Evolutionary conservation across 2,329 filamentous ascomycete genomes (phyloP).

Genomic region (Dactylellina sp.): DNA sequence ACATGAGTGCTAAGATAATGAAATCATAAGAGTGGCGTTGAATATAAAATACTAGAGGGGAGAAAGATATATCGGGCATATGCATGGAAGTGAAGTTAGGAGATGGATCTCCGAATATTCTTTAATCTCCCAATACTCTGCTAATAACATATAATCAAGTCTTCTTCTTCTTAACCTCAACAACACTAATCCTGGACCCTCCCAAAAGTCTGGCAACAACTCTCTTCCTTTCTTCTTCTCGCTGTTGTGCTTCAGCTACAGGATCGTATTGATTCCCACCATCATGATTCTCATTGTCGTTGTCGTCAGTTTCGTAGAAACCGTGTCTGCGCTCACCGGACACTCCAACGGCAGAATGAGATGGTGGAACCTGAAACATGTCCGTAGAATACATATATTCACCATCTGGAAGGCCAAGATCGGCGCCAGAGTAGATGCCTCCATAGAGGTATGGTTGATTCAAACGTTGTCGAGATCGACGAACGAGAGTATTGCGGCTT

Average conservation of each 20-base stretch:
- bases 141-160: background rate
- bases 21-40: too few species aligned
- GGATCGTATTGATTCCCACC: background rate
- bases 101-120: too few species aligned
- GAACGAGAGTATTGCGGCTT: background rate
- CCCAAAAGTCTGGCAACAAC: background rate
- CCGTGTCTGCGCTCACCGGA: slow-evolving; percentile 3
- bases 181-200: background rate
- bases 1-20: too few species aligned
- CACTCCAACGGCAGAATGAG: slow-evolving; percentile 8
- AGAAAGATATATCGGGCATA: too few species aligned
- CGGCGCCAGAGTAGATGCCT: slow-evolving; percentile 3
- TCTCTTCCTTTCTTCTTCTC: background rate
- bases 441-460: background rate
- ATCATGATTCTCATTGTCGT: background rate
- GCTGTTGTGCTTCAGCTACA: background rate
- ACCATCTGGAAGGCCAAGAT: background rate
- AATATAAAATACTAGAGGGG: too few species aligned
- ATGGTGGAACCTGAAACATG: background rate
- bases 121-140: too few species aligned
- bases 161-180: slow-evolving; percentile 12
- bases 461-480: too few species aligned
- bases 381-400: background rate
- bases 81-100: too few species aligned
- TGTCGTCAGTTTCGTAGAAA: background rate